Base-by-base conservation (phyloP, 2,329 filamentous ascomycete species). In the Cladophialophora yegresii region DNA sequence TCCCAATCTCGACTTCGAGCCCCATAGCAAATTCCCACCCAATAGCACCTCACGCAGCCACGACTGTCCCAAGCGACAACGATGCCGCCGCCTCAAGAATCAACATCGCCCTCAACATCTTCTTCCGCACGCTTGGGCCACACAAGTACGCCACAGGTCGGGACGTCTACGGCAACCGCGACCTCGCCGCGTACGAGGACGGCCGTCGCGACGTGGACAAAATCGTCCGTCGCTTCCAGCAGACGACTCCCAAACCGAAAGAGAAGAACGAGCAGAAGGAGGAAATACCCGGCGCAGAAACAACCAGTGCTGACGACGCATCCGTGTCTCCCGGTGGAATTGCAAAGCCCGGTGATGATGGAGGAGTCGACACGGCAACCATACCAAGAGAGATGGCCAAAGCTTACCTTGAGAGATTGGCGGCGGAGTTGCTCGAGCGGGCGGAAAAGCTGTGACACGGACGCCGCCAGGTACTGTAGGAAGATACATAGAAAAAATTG, bases 111-210 rank as follows among this genome's bases (percentile, higher is more conserved):
- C 87, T 96, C n/a, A 96, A 96, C 74, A 84, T 93, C 30, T 96
- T 96, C 79, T 96, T 96, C 78, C 86, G 87, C 50, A 88, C 87
- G 66, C 79, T 95, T 9, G 55, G 66, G 9, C 79, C 86, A 2
- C 79, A 75, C 2, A 86, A 84, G 1, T 95, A 95, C 74, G 87
- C 91, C 0, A 75, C 83, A 0, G 92, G 92, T 0, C 84, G 87
- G 69, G 92, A 96, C 74, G 89, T 96, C 0, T 96, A 96, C 73
- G 92, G 91, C 1, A 96, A 96, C 73, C 83, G 91, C 45, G 93
- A 96, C 75, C 76, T 96, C 56, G 88, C 89, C 45, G 89, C 89
- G 1, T 96, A 96, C 73, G 91, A 96, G 74, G 92, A 90, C 71
- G 90, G 89, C 0, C 83, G 92, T 58, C 83, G 85, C 68, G 90